Base-by-base conservation (phyloP, 2,329 filamentous ascomycete genomes). In the Penicillium sp. region DNA sequence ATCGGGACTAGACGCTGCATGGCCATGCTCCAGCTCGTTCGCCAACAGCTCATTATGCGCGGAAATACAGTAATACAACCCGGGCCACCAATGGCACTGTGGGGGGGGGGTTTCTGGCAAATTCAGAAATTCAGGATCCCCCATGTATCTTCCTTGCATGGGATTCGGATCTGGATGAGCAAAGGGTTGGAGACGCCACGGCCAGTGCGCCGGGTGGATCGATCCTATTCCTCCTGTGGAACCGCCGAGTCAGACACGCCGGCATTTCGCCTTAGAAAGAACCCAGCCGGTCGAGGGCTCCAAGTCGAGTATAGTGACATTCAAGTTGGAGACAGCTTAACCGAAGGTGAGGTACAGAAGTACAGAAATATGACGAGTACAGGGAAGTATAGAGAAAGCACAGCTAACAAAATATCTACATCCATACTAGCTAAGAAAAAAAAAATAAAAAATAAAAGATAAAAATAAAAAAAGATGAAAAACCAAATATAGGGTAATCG, bases 61-160 rank as follows among this genome's bases (percentile, higher is more conserved):
- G 43, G 44, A 23, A 58, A 45, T 58, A 59, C 51, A 41, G 56
- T 58, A 58, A 55, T 52, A 53, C 54, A 18, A 26, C 18, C 24
- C 32, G 20, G 32, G 17, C 23, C 41, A 32, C 49, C 51, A 55
- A 57, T 54, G 27, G 39, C 41, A 50, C 34, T 32, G 46, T 40
- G 18, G 23, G 45, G 39, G 46, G 29, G 21, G 29, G 45, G 39
- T 42, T 42, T 42, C 36, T 55, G 41, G 29, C 43, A 42, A 61
- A 50, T 58, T 42, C 39, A 42, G 9, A 40, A 42, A 42, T 42
- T 58, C 58, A 51, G 49, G 44, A 59, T 56, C 29, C 40, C 41
- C 47, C 55, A 58, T 53, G 58, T 55, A 57, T 57, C 53, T 62
- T 62, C 61, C 61, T 63, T 63, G 61, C 61, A 62, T 63, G 27